Evolutionary conservation across 2,329 filamentous ascomycete genomes (phyloP).

Genomic region (Arthrobotrys pseudoclavata): DNA sequence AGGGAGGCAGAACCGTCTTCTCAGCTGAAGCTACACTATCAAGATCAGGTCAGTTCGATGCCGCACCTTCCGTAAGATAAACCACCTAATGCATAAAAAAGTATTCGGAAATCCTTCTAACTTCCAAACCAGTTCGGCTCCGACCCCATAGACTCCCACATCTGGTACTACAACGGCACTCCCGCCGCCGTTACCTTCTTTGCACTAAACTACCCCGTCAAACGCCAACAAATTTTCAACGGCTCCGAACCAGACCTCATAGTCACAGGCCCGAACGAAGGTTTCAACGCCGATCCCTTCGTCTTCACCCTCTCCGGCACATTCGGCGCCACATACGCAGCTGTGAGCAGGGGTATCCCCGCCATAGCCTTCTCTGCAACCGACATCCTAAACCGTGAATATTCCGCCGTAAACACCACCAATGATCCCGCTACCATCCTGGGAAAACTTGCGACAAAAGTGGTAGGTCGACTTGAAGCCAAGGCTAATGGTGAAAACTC

Average conservation of each 20-base stretch:
- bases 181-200: slow-evolving; percentile 72
- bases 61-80: slow-evolving; percentile 67
- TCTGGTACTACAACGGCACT: slow-evolving; percentile 75
- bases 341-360: slow-evolving; percentile 69
- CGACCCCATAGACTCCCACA: slow-evolving; percentile 70
- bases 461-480: slow-evolving; percentile 68
- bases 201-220: slow-evolving; percentile 72
- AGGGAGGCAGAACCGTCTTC: slow-evolving; percentile 68
- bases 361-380: slow-evolving; percentile 70
- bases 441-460: slow-evolving; percentile 67
- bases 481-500: slow-evolving; percentile 64
- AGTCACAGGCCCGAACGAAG: slow-evolving; percentile 72
- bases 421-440: slow-evolving; percentile 68
- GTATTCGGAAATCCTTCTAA: background rate
- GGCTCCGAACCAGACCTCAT: slow-evolving; percentile 71
- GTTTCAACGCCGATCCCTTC: slow-evolving; percentile 71
- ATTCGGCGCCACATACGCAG: slow-evolving; percentile 70
- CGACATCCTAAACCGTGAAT: slow-evolving; percentile 67
- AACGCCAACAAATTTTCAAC: slow-evolving; percentile 67
- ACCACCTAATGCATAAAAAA: background rate
- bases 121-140: slow-evolving; percentile 65
- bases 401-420: slow-evolving; percentile 67
- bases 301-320: slow-evolving; percentile 71
- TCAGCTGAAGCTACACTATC: slow-evolving; percentile 67
- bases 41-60: slow-evolving; percentile 67